Conservation (phyloP, 371 early-diverging fungal species). For the Circinella umbellata region DNA sequence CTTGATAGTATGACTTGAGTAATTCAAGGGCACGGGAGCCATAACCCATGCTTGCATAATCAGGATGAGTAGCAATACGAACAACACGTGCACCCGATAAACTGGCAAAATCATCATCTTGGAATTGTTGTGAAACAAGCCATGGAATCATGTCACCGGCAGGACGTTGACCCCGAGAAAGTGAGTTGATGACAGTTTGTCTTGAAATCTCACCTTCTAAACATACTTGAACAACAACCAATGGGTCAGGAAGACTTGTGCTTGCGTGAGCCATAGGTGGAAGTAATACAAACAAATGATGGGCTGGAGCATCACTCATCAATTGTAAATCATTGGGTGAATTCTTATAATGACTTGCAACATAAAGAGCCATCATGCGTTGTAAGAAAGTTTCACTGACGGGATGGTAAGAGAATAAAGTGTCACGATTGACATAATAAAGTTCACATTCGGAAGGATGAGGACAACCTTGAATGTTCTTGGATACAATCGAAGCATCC, state of each 20-base stretch:
- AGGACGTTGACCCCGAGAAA: constrained; percentile 86
- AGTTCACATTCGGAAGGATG: constrained; percentile 95
- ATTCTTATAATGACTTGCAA: constrained; percentile 99
- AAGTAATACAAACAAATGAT: constrained; percentile 96
- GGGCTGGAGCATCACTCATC: constrained; percentile 98
- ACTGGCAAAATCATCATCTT: constrained; percentile 95
- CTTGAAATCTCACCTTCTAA: constrained; percentile 96
- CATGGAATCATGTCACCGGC: constrained; percentile 99
- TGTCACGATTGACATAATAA: constrained; percentile 95
- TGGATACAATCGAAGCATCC: constrained; percentile 81
- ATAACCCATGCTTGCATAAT: constrained; percentile 98
- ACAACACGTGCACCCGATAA: constrained; percentile 98
- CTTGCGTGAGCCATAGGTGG: constrained; percentile 82
- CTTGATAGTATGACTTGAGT: constrained; percentile 87
- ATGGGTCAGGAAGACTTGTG: constrained; percentile 88
- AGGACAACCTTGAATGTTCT: constrained; percentile 87
- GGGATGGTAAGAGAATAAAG: constrained; percentile 95
- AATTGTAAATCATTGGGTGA: constrained; percentile 99
- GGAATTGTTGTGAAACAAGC: constrained; percentile 96
- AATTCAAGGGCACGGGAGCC: constrained; percentile 89
- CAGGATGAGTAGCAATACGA: constrained; percentile 99
- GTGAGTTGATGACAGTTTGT: constrained; percentile 81
- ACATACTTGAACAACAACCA: constrained; percentile 93
- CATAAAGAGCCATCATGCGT: constrained; percentile 96
- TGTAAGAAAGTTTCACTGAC: constrained; percentile 97